Evolutionary conservation across 2,329 filamentous ascomycete species (phyloP).

Genomic region (Achaetomium macrosporum): DNA sequence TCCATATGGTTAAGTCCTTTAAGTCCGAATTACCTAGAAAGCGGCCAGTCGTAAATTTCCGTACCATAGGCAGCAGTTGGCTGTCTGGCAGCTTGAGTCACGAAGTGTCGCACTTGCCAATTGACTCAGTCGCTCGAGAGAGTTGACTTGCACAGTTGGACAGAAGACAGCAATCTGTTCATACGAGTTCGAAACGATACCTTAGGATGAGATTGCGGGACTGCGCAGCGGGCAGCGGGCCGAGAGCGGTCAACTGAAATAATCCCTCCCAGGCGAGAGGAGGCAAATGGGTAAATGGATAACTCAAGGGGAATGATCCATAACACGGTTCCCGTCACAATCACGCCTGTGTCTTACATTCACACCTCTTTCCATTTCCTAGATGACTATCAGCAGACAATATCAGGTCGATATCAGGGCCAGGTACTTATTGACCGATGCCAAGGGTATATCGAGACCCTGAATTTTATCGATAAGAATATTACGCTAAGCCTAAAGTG

Average conservation of each 20-base stretch:
- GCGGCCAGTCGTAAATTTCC: neutral
- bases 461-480: slow-evolving; percentile 18
- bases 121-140: neutral
- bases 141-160: neutral
- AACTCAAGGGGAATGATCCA: too few relatives aligned
- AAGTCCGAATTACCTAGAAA: neutral
- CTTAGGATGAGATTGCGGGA: too few relatives aligned
- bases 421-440: too few relatives aligned
- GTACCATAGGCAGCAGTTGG: neutral
- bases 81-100: neutral
- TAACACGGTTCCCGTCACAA: too few relatives aligned
- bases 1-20: neutral
- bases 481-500: slow-evolving; percentile 6
- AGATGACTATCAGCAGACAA: slow-evolving; percentile 6
- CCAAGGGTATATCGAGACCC: slow-evolving; percentile 19
- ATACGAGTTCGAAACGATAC: too few relatives aligned
- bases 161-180: too few relatives aligned
- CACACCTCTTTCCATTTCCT: slow-evolving; percentile 2
- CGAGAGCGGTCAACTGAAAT: too few relatives aligned
- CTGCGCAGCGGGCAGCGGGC: too few relatives aligned
- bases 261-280: too few relatives aligned
- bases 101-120: too few relatives aligned
- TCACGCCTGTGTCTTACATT: neutral
- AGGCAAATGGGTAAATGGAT: too few relatives aligned
- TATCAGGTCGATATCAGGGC: too few relatives aligned